A percentile compares a stretch with the other conserved stretches of the same genome.
Evolutionary conservation across 306 rosid species (phyloP).

Genomic region (Chamaecrista fasciculata): DNA sequence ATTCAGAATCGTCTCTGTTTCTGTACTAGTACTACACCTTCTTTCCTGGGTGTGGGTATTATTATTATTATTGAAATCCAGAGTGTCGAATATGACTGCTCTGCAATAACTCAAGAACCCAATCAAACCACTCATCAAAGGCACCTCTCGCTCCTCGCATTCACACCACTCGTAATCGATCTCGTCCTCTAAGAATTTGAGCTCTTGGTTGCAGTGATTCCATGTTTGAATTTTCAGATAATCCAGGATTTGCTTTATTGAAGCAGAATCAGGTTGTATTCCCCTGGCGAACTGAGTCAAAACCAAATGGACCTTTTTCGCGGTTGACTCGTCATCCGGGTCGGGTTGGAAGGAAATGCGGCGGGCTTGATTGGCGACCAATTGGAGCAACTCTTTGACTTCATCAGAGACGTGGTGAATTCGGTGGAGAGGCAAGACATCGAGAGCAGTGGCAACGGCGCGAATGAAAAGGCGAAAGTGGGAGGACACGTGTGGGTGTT

Average conservation of each 20-base stretch:
- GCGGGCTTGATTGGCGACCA: conserved; percentile 44
- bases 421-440: conserved; percentile 39
- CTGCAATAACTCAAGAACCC: conserved; percentile 56
- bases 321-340: conserved; percentile 23
- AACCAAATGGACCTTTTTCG: conserved; percentile 23
- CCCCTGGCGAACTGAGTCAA: conserved; percentile 39
- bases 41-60: neutral
- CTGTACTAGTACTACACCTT: conserved; percentile 11
- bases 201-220: conserved; percentile 48
- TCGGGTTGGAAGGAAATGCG: conserved; percentile 31
- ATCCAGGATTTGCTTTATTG: conserved; percentile 33
- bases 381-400: conserved; percentile 47
- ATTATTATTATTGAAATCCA: conserved; percentile 36
- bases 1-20: conserved; percentile 26
- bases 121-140: conserved; percentile 43
- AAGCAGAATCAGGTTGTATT: conserved; percentile 34
- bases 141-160: conserved; percentile 27
- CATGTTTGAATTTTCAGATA: conserved; percentile 44
- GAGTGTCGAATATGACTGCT: conserved; percentile 51
- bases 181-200: conserved; percentile 49
- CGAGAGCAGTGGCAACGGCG: conserved; percentile 49
- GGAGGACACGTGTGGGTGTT: conserved; percentile 34
- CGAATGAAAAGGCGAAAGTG: conserved; percentile 34
- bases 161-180: conserved; percentile 25
- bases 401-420: conserved; percentile 37